Base-by-base conservation (phyloP, 2,329 filamentous ascomycete species). In the Xylaria sp. region DNA sequence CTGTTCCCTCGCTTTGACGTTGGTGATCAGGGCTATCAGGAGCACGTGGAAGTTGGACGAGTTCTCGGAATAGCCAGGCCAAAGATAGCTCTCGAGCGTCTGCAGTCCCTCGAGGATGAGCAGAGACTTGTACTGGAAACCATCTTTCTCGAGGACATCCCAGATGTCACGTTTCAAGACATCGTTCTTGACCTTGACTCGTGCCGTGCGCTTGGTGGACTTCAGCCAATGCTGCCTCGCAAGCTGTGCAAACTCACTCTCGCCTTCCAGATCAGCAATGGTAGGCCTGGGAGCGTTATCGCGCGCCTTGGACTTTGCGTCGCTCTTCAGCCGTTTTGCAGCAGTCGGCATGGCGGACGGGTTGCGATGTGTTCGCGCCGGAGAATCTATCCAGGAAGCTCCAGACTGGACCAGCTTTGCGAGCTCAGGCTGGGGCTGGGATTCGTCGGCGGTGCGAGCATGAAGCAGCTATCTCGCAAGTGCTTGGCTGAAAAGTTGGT, bases 11-110 rank as follows among this genome's bases (percentile, higher is more conserved):
- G 88, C 85, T 77, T 97, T 97, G 54, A 92, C 87, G 71, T 93
- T 96, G 59, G 90, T 83, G 66, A 99, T 87, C 59, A 97, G 74
- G 16, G 89, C 89, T 66, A 97, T 86, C 58, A 99, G 79, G 29
- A 97, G 78, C 49, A 97, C 88, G 71, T 99, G 93, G 67, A 92
- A 88, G 71, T 99, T 95, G 26, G 93, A 96, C 3, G 91, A 86
- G 66, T 94, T 87, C 60, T 96, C 90, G 11, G 83, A 86, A 71
- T 95, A 99, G 47, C 89, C 91, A 42, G 94, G 94, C 94, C 94
- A 99, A 22, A 99, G 81, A 69, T 96, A 97, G 68, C 91, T 89
- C 72, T 99, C 94, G 54, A 99, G 75, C 39, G 92, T 86, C 76
- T 97, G 94, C 64, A 97, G 75, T 64, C 92, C 93, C 74, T 99